Evolutionary conservation across 169 alveolate genomes (phyloP).

Genomic region (Plasmodium coatneyi): DNA sequence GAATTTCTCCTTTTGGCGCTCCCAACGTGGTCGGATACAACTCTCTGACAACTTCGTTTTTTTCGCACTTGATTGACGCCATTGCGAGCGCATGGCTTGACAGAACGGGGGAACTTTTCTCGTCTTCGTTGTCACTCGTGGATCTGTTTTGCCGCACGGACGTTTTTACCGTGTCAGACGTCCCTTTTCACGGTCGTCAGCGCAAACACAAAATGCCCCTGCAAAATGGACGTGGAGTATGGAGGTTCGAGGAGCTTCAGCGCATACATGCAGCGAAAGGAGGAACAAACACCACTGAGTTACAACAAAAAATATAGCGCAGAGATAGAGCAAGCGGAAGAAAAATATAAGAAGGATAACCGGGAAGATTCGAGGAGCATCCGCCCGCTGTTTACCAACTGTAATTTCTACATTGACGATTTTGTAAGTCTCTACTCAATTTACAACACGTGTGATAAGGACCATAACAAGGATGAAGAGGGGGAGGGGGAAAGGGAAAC

Average conservation of each 20-base stretch:
- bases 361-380: not conserved
- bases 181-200: not conserved
- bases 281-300: conserved; percentile 25
- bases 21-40: not conserved
- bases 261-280: conserved; percentile 28
- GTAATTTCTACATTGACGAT: conserved; percentile 73
- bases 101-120: not conserved
- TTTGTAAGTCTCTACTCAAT: conserved; percentile 45
- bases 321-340: conserved; percentile 42
- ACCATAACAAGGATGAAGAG: not conserved
- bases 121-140: not conserved
- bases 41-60: not conserved
- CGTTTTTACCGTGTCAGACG: not conserved
- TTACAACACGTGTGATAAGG: conserved; percentile 6
- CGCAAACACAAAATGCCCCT: not conserved
- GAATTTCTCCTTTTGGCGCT: not conserved
- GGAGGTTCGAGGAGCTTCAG: conserved; percentile 30
- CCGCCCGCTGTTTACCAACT: conserved; percentile 22
- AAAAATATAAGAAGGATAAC: not conserved
- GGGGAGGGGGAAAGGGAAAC: not conserved
- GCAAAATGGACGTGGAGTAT: conserved; percentile 56
- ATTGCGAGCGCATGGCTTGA: conserved; percentile 3
- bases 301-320: conserved; percentile 52
- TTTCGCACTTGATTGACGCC: not conserved
- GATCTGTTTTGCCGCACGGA: not conserved